Evolutionary conservation across 768 basidiomycete species (phyloP).

Genomic region (Ramaria rubella): DNA sequence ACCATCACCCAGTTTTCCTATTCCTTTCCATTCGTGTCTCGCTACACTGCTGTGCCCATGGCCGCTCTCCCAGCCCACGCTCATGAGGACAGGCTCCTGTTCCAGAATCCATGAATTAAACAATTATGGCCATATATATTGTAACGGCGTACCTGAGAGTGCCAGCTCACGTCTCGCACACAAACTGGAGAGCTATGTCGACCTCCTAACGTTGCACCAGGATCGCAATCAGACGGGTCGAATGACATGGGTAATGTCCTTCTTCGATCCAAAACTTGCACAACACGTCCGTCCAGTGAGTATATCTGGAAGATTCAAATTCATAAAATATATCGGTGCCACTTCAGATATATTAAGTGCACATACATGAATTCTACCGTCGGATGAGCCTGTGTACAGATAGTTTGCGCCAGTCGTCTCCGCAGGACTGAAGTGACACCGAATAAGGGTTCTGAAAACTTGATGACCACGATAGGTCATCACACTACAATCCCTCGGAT

Average conservation of each 20-base stretch:
- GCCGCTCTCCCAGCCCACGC: constrained; percentile 78
- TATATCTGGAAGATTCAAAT: constrained; percentile 81
- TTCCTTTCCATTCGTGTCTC: constrained; percentile 93
- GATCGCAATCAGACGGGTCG: constrained; percentile 65
- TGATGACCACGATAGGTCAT: constrained; percentile 94
- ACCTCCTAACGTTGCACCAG: constrained; percentile 24
- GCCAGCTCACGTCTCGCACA: constrained; percentile 96
- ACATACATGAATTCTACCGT: constrained; percentile 77
- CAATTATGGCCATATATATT: neutral
- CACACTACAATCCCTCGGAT: constrained; percentile 87
- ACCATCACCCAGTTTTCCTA: constrained; percentile 54
- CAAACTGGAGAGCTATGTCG: constrained; percentile 37
- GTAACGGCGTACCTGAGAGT: constrained; percentile 53
- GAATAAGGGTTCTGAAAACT: constrained; percentile 85
- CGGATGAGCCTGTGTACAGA: constrained; percentile 88
- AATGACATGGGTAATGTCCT: constrained; percentile 61
- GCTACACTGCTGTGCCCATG: constrained; percentile 67
- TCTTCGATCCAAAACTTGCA: constrained; percentile 78
- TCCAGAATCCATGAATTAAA: neutral
- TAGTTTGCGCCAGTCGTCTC: constrained; percentile 91
- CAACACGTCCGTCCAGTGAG: constrained; percentile 84
- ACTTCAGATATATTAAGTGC: neutral
- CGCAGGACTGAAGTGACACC: constrained; percentile 92
- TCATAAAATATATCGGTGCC: no score
- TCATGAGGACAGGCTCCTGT: constrained; percentile 86